Evolutionary conservation across 805 yeast species (phyloP).

Genomic region (Candida takata): DNA sequence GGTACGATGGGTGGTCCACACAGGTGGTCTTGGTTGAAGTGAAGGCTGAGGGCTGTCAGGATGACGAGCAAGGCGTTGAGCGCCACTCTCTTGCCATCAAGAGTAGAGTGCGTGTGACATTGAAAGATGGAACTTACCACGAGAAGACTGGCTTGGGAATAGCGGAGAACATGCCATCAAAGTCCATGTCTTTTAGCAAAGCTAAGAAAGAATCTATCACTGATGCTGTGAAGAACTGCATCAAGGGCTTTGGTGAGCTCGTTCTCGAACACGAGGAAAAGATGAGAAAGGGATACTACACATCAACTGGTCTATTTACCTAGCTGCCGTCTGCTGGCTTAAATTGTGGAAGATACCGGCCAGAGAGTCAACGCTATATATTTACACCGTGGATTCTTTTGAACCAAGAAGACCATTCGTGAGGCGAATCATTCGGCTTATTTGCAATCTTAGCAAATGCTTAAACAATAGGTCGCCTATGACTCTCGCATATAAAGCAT

Average conservation of each 20-base stretch:
- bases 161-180: constrained; percentile 52
- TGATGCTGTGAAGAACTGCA: constrained; percentile 72
- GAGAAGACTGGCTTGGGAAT: constrained; percentile 75
- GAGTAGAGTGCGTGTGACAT: constrained; percentile 53
- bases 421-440: too few relatives aligned
- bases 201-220: constrained; percentile 83
- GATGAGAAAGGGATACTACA: constrained; percentile 28
- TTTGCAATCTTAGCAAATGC: too few relatives aligned
- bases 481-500: too few relatives aligned
- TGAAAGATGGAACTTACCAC: constrained; percentile 76
- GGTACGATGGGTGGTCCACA: constrained; percentile 52
- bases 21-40: constrained; percentile 27
- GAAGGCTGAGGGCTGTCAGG: constrained; percentile 10
- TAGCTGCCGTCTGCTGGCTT: too few relatives aligned
- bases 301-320: constrained; percentile 25
- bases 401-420: too few relatives aligned
- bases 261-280: constrained; percentile 36
- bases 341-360: too few relatives aligned
- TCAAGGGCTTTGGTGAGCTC: constrained; percentile 67
- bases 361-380: too few relatives aligned
- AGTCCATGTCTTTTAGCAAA: constrained; percentile 69
- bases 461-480: too few relatives aligned
- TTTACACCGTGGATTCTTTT: too few relatives aligned
- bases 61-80: constrained; percentile 6
- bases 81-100: constrained; percentile 26